phyloP scores from a whole-genome alignment of 1,139 yeast genomes.

The Pichia sp. region DNA sequence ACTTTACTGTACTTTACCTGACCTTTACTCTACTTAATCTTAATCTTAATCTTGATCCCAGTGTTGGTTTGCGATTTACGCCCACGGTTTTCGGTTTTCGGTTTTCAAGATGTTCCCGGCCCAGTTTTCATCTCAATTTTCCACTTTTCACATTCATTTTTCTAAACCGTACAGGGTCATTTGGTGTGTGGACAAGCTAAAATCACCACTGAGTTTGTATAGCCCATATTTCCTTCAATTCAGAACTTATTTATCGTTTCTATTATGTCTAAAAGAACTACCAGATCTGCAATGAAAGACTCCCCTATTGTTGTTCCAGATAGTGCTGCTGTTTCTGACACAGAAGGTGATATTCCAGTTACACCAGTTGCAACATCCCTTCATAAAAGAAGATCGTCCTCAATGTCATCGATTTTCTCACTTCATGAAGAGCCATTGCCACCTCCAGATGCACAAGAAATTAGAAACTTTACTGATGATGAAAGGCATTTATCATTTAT shows the following conservation, averaged over 20 bases:
- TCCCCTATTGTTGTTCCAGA: background rate
- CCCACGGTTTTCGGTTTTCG: too few relatives aligned
- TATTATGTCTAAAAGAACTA: background rate
- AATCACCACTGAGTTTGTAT: too few relatives aligned
- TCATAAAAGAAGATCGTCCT: conserved; percentile 26
- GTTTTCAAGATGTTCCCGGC: too few relatives aligned
- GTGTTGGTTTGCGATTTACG: too few relatives aligned
- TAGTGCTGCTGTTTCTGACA: conserved; percentile 14
- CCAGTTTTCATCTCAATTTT: background rate
- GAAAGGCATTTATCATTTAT: conserved; percentile 70
- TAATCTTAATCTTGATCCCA: too few relatives aligned
- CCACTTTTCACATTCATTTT: background rate
- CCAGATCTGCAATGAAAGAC: conserved; percentile 10
- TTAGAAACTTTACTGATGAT: conserved; percentile 71
- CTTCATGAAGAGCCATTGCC: conserved; percentile 29
- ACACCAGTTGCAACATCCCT: background rate
- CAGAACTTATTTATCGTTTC: background rate
- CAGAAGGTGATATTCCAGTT: conserved; percentile 11
- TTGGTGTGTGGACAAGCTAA: background rate
- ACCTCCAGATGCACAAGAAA: conserved; percentile 59
- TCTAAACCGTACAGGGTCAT: too few relatives aligned
- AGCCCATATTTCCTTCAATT: background rate
- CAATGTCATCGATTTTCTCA: conserved; percentile 28
- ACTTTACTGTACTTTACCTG: background rate
- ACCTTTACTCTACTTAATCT: background rate